A percentile compares a stretch with the other conserved stretches of the same genome.
These are phyloP conservation scores for Leishmania aethiopica DNA, from an alignment of 208 protist species.

Conservation along the genomic window DNA sequence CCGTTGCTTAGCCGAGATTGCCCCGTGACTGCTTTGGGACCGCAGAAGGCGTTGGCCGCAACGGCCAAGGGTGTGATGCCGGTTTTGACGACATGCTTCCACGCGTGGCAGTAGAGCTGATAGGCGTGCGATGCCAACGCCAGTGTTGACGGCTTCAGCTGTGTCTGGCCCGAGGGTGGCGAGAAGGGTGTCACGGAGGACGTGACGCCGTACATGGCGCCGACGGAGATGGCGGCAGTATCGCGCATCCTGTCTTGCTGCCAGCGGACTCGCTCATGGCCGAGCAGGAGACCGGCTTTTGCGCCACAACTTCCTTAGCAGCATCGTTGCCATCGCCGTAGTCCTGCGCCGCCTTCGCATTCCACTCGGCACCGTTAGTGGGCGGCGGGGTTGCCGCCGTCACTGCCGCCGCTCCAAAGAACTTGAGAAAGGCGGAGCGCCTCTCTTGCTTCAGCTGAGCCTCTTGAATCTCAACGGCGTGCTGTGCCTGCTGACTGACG, in stretches of 20 bases:
- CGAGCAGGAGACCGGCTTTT: neutral
- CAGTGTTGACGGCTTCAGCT: neutral
- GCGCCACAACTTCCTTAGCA: neutral
- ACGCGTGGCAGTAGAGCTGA: constrained; percentile 37
- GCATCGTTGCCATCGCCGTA: neutral
- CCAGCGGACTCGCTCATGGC: neutral
- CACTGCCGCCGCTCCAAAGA: constrained; percentile 33
- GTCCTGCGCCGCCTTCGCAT: neutral
- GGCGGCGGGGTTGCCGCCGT: neutral
- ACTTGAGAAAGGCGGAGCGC: constrained; percentile 28
- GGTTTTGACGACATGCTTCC: constrained; percentile 28
- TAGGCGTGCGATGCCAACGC: constrained; percentile 23
- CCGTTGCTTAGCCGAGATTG: neutral
- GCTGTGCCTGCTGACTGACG: constrained; percentile 3
- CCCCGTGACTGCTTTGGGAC: neutral
- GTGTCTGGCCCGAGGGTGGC: neutral
- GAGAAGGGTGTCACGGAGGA: neutral
- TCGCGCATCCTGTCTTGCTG: neutral
- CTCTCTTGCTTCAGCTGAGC: constrained; percentile 14
- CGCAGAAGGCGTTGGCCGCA: constrained; percentile 20
- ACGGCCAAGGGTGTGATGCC: constrained; percentile 22
- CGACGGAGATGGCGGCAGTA: neutral
- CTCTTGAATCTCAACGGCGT: neutral
- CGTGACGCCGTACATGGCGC: neutral
- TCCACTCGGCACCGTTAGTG: neutral